Conservation (phyloP, 2,329 filamentous ascomycete genomes). For the Aspergillus piperis region DNA sequence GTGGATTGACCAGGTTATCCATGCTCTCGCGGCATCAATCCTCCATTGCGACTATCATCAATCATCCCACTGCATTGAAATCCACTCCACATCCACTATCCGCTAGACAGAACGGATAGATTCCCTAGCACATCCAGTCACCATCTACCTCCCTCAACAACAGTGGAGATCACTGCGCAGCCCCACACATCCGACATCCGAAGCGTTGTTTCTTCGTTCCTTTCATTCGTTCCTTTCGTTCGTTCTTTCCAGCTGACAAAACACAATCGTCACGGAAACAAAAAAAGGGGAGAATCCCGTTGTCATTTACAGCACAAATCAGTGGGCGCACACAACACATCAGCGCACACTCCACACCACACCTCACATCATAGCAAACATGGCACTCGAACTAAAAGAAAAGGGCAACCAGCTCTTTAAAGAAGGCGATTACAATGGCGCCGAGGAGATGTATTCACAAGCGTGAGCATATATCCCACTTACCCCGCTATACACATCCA, state of each 20-base stretch:
- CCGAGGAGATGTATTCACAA: conserved; percentile 50
- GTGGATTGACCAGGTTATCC: too few species aligned
- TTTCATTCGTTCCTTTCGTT: not conserved
- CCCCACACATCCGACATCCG: not conserved
- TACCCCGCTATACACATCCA: not conserved
- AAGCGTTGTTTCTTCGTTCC: not conserved
- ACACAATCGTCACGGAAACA: too few species aligned
- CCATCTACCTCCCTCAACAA: not conserved
- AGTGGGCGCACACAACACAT: not conserved
- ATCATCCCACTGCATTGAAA: too few species aligned
- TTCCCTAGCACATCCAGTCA: too few species aligned
- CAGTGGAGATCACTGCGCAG: not conserved
- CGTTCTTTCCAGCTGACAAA: not conserved
- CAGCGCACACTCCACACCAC: not conserved
- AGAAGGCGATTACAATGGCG: conserved; percentile 46
- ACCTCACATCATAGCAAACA: conserved; percentile 12
- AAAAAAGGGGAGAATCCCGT: too few species aligned
- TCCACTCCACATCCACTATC: too few species aligned
- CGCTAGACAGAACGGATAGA: too few species aligned
- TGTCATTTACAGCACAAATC: too few species aligned
- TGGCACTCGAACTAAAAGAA: conserved; percentile 45
- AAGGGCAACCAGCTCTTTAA: conserved; percentile 51
- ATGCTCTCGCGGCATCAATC: too few species aligned
- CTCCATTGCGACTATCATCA: too few species aligned
- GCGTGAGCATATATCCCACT: conserved; percentile 36